Percentiles rank a stretch among this genome's conserved stretches.
Conservation (phyloP, 2,329 filamentous ascomycete genomes). For the Colletotrichum sp. region DNA sequence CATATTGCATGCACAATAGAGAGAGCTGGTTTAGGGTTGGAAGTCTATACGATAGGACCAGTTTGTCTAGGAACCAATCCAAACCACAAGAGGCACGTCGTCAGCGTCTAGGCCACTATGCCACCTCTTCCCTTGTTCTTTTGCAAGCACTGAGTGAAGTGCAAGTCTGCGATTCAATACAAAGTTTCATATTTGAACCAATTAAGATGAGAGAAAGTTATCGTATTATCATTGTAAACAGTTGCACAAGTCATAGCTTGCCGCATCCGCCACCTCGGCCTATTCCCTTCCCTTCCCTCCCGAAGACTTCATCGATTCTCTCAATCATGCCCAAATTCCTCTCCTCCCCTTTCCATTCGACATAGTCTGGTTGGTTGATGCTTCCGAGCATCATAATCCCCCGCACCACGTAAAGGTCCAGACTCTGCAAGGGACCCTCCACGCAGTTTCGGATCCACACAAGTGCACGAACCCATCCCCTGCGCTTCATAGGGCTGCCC, state of each 20-base stretch:
- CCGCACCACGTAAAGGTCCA: constrained; percentile 23
- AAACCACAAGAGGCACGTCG: background rate
- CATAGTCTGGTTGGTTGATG: constrained; percentile 26
- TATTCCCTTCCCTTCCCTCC: background rate
- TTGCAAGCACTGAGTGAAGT: background rate
- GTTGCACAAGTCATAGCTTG: background rate
- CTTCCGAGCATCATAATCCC: constrained; percentile 11
- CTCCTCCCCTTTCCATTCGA: background rate
- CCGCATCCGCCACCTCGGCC: background rate
- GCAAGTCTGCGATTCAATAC: background rate
- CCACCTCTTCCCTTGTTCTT: background rate
- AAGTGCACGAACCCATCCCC: constrained; percentile 8
- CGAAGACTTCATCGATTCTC: background rate
- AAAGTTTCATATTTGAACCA: background rate
- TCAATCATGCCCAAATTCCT: background rate
- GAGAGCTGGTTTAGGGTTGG: background rate
- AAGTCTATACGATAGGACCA: background rate
- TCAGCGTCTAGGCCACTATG: background rate
- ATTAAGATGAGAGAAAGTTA: background rate
- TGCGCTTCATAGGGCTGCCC: constrained; percentile 32
- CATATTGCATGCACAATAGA: background rate
- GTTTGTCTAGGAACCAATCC: background rate
- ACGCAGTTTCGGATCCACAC: constrained; percentile 15
- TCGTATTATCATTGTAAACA: background rate
- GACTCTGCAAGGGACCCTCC: constrained; percentile 23